Evolutionary conservation across 306 rosid species (phyloP), one percentile per base, ranked within the genome.

Genomic region (Corylus heterophylla): DNA sequence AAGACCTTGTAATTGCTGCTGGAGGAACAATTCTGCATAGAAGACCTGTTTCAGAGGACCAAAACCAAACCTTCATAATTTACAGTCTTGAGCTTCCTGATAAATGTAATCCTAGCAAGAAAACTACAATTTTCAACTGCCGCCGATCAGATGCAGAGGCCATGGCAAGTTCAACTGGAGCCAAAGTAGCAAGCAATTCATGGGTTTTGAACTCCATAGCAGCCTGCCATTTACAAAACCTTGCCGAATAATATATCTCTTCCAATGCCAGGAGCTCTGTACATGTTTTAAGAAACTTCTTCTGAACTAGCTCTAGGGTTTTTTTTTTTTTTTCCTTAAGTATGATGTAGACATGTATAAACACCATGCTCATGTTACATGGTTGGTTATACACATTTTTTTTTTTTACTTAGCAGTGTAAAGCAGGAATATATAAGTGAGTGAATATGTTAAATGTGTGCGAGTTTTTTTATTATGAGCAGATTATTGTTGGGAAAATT

Each of bases 121-220:
- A 56, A 81, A 76, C 82, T 74, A 45, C 48, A 11, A 78, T 86
- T 66, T 69, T 87, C 74, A 74, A 68, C 50, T 76, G 79, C 61
- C 84, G 96, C 85, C 83, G 47, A 54, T 68, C 13, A 8, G 88
- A 88, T 77, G 98, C 98, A 2, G 90, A 85, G 84, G 81, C 85
- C 75, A 77, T 91, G 82, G 98, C 96, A 73, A 79, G 76, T 50
- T 91, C 92, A 50, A 81, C 93, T 9, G 85, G 87, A 82, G 90
- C 97, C 75, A 85, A 85, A 80, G 87, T 76, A 35, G 98, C 85
- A 29, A 91, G 89, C 82, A 93, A 93, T 78, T 86, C 90, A 55
- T 93, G 99, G 94, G 79, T 95, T 82, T 85, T 93, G 80, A 84
- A 93, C 85, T 95, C 97, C 68, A 88, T 95, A 81, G 97, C 97